Percentiles rank a stretch among this genome's conserved stretches.
These are phyloP conservation scores for Rasamsonia emersonii DNA, from an alignment of 2,329 filamentous ascomycete species.

Conservation along the genomic window DNA sequence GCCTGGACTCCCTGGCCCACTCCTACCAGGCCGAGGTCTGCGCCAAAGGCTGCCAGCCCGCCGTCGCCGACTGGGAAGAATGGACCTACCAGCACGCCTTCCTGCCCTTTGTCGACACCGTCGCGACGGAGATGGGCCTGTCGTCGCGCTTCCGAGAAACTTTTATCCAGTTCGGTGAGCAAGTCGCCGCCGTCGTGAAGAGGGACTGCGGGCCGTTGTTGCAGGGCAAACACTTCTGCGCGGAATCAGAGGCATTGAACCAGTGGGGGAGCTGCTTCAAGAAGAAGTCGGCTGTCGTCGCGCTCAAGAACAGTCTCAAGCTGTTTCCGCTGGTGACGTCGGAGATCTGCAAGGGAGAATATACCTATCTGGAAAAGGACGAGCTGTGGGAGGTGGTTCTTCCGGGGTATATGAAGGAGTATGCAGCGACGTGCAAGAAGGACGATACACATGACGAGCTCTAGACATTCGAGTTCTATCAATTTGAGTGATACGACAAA, in stretches of 20 bases:
- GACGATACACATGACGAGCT: too few species aligned
- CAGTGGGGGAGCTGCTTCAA: slow-evolving; percentile 1
- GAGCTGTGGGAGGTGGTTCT: background rate
- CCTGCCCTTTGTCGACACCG: too few species aligned
- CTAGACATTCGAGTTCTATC: too few species aligned
- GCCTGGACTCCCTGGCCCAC: too few species aligned
- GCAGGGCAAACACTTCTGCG: too few species aligned
- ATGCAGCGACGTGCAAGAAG: background rate
- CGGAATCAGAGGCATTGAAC: background rate
- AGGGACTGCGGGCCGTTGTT: too few species aligned
- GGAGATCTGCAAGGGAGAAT: background rate
- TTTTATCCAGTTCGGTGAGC: background rate
- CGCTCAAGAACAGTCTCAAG: background rate
- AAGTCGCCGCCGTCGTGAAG: background rate
- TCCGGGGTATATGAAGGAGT: slow-evolving; percentile 1
- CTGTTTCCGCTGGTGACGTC: background rate
- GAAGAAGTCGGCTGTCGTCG: background rate
- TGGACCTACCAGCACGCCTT: too few species aligned
- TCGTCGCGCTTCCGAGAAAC: background rate
- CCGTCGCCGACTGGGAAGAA: too few species aligned
- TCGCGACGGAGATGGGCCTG: too few species aligned
- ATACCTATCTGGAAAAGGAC: background rate
- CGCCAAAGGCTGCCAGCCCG: too few species aligned
- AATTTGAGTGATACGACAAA: too few species aligned
- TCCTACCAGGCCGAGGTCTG: too few species aligned